phyloP scores from a whole-genome alignment of 1,284 basidiomycete species.

The Trichosporon sp. region DNA sequence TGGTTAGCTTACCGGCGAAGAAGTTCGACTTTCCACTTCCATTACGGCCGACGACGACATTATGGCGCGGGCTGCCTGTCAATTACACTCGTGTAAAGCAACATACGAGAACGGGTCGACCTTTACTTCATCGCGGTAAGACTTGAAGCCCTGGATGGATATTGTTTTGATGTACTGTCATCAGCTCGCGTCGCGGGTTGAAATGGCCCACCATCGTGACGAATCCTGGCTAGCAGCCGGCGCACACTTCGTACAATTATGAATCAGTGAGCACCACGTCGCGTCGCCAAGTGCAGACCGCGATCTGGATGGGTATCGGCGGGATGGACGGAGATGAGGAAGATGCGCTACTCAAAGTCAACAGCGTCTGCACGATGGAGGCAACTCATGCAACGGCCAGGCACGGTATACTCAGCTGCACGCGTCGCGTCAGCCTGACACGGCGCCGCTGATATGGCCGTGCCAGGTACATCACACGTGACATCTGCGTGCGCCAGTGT shows the following conservation, averaged over 20 bases:
- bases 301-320: background rate
- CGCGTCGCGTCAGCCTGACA: background rate
- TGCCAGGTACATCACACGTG: background rate
- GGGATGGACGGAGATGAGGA: background rate
- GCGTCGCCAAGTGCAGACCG: background rate
- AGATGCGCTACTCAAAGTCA: background rate
- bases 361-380: background rate
- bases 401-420: background rate
- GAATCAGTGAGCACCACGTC: background rate
- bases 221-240: background rate
- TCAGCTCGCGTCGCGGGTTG: background rate
- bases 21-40: slow-evolving; percentile 96
- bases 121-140: slow-evolving; percentile 64
- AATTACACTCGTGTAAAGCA: slow-evolving; percentile 27
- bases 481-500: background rate
- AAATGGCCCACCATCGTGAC: slow-evolving; percentile 23
- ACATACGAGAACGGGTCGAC: slow-evolving; percentile 29
- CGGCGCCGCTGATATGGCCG: background rate
- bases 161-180: slow-evolving; percentile 80
- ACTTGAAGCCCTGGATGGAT: slow-evolving; percentile 94
- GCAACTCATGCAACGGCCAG: background rate
- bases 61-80: slow-evolving; percentile 67
- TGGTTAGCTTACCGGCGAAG: slow-evolving; percentile 64
- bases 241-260: background rate
- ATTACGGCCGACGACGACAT: slow-evolving; percentile 91